Conservation (phyloP, 805 yeast species). For the Debaryomyces castellii region DNA sequence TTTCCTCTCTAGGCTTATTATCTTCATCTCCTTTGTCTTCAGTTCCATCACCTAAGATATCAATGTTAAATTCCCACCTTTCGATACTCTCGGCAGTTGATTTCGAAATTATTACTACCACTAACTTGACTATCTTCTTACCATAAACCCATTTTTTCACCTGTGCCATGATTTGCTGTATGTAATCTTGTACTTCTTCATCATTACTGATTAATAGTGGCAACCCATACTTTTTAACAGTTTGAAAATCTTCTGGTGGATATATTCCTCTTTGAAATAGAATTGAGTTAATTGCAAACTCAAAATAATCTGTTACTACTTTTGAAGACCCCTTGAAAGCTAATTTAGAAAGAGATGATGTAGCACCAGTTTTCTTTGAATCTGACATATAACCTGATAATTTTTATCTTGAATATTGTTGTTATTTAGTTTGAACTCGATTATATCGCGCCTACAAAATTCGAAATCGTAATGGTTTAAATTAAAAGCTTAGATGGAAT, state of each 20-base stretch:
- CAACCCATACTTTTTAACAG: constrained; percentile 77
- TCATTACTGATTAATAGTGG: constrained; percentile 71
- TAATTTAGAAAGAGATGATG: constrained; percentile 32
- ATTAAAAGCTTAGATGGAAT: no score
- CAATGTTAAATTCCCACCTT: constrained; percentile 81
- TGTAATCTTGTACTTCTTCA: constrained; percentile 71
- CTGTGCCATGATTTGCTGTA: constrained; percentile 65
- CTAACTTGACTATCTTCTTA: constrained; percentile 64
- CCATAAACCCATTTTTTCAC: constrained; percentile 70
- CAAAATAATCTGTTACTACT: constrained; percentile 79
- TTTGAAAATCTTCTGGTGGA: constrained; percentile 80
- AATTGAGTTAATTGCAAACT: constrained; percentile 76
- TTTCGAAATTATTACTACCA: constrained; percentile 71
- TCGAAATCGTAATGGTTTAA: neutral
- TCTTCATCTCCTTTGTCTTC: constrained; percentile 10
- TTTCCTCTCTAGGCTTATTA: constrained; percentile 32
- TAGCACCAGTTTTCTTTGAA: neutral
- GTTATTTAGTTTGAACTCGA: neutral
- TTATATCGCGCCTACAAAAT: neutral
- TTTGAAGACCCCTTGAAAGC: constrained; percentile 78
- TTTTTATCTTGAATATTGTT: neutral
- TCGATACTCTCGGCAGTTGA: constrained; percentile 70
- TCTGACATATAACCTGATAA: neutral
- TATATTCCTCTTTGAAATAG: constrained; percentile 88
- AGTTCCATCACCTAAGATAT: constrained; percentile 26